Evolutionary conservation across 495 filamentous ascomycete species (phyloP), one percentile per base, ranked within the genome.

Genomic region (Annulohypoxylon nitens): DNA sequence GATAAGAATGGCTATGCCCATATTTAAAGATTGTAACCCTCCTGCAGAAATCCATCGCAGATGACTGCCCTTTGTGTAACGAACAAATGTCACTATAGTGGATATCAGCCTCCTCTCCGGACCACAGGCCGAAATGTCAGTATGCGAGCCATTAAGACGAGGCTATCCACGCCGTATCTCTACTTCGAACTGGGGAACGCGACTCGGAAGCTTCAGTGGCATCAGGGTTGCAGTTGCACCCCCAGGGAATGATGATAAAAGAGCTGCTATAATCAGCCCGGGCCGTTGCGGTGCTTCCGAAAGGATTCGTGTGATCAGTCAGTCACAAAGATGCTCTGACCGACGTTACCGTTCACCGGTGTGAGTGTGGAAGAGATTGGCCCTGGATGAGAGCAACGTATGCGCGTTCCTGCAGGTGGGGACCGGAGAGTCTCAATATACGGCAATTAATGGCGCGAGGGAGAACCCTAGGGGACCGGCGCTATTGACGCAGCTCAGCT

Each of bases 371-470:
- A 69, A 66, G 63, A 75, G 68, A 75, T 72, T 72, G 68, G 73
- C 59, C 68, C 68, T 71, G 37, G 47, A 34, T 62, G 58, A 64
- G 55, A 55, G 48, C 64, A 64, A 62, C 55, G 37, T 61, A 69
- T 62, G 66, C 66, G 62, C 41, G 69, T 75, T 68, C 64, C 73
- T 75, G 69, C 73, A 73, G 73, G 73, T 63, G 45, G 45, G 45
- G 60, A 57, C 64, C 62, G 58, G 67, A 23, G 45, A 64, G 67
- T 61, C 47, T 67, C 30, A 61, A 75, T 68, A 66, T 34, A 71
- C 67, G 72, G 72, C 72, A 75, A 71, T 75, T 75, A 64, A 75
- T 68, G 67, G 67, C 72, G 68, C 72, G 67, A 26, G 18, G 61
- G 45, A 68, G 39, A 1, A 50, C 59, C 59, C 59, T 26, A 45